phyloP scores from a whole-genome alignment of 768 basidiomycete genomes.

The Hydnomerulius pinastri region DNA sequence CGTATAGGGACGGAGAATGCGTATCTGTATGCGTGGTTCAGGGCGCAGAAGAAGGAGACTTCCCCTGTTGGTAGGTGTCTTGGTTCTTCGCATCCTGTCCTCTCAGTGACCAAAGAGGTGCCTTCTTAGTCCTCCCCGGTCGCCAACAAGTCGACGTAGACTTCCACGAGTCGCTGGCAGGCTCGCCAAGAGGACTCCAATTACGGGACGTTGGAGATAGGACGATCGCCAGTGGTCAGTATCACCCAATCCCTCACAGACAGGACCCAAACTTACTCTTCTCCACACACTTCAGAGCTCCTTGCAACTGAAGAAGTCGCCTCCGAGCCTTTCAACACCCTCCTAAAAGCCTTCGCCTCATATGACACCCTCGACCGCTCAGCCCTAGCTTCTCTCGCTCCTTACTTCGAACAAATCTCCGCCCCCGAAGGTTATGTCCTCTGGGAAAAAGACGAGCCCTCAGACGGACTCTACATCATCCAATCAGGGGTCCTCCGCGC shows the following conservation, averaged over 20 bases:
- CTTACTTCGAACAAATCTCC: slow-evolving; percentile 69
- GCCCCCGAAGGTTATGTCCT: slow-evolving; percentile 61
- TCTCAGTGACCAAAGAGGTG: background rate
- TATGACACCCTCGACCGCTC: slow-evolving; percentile 58
- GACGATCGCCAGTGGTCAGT: slow-evolving; percentile 63
- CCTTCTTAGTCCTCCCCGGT: slow-evolving; percentile 52
- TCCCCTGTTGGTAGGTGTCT: slow-evolving; percentile 43
- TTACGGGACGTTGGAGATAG: slow-evolving; percentile 71
- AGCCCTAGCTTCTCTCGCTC: slow-evolving; percentile 61
- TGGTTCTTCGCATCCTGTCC: background rate
- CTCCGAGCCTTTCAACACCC: slow-evolving; percentile 70
- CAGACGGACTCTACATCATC: slow-evolving; percentile 88
- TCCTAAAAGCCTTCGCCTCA: slow-evolving; percentile 79
- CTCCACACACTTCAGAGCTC: slow-evolving; percentile 16
- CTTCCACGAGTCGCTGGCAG: slow-evolving; percentile 42
- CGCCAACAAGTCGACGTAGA: slow-evolving; percentile 53
- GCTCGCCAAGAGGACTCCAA: slow-evolving; percentile 69
- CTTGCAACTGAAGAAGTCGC: slow-evolving; percentile 35
- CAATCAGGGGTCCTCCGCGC: slow-evolving; percentile 86
- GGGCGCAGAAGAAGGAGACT: slow-evolving; percentile 60
- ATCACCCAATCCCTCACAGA: background rate
- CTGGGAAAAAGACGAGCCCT: slow-evolving; percentile 74
- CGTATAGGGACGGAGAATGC: slow-evolving; percentile 89
- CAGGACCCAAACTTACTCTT: background rate
- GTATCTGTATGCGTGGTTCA: slow-evolving; percentile 81